Base-by-base conservation (phyloP, 2,329 filamentous ascomycete species). In the Phaeoacremonium minimum region DNA sequence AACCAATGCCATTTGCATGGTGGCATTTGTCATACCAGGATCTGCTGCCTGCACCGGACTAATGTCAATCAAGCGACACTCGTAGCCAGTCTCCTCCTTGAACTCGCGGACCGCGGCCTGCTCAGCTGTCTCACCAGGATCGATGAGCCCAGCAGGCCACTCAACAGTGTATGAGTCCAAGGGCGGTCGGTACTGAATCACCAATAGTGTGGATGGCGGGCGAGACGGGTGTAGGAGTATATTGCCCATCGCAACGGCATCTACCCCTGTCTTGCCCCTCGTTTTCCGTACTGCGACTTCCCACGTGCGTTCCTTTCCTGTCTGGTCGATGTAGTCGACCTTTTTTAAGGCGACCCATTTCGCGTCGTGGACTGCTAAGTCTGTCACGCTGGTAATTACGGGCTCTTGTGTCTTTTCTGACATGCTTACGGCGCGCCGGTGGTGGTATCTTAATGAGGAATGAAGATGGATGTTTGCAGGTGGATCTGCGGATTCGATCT, bases 201-300 rank as follows among this genome's bases (percentile, higher is more conserved):
- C 71, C 7, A 75, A 50, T 15, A 75, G 43, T 5, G 71, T 66
- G n/a, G 69, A 59, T 1, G 66, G 61, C 28, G 57, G 52, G 37
- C 59, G 60, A n/a, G 53, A 52, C 4, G 66, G 58, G 37, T 67
- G 66, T 30, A 71, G 56, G 4, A 83, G 63, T 42, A 83, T 67
- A 35, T 78, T 79, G 36, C 77, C 71, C 43, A 83, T 78, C 33
- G 77, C 75, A 5, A 83, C 77, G 30, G 75, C 77, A 45, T 83
- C 78, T 39, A 81, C 72, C 41, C 67, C 70, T 4, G 64, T 59
- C 2, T 69, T 66, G 11, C 67, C 66, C 15, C 77, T 69, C 1
- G 77, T 82, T 43, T 71, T 69, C 37, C 78, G 75, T 43, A 73
- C 66, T 4, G 73, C 75, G 4, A 73, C 73, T 51, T 83, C 78